These are phyloP conservation scores for Allium cepa DNA, from an alignment of 106 monocot genomes.

Conservation along the genomic window DNA sequence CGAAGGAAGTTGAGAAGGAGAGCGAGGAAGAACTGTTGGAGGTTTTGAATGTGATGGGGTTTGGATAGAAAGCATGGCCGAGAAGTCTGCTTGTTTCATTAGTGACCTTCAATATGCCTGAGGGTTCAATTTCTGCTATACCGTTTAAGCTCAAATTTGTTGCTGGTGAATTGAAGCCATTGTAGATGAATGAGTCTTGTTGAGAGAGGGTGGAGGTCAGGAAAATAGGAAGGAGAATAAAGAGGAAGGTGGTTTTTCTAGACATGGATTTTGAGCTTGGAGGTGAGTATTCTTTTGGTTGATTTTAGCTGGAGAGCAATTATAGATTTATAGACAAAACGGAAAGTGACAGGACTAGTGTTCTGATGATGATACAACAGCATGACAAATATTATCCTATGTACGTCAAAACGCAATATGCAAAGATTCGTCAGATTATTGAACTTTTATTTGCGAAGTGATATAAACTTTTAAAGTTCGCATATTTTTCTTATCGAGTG, in stretches of 20 bases:
- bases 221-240: background rate
- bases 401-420: too few species aligned
- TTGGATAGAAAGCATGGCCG: conserved; percentile 24
- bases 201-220: background rate
- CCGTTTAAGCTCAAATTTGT: conserved; percentile 5
- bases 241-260: background rate
- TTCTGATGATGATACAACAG: too few species aligned
- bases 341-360: too few species aligned
- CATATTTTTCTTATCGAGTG: too few species aligned
- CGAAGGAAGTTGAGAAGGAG: conserved; percentile 26
- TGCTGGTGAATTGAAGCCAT: background rate
- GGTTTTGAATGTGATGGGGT: conserved; percentile 6
- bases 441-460: too few species aligned
- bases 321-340: too few species aligned
- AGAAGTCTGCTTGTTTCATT: conserved; percentile 11
- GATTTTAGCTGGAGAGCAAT: too few species aligned
- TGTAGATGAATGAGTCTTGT: conserved; percentile 2
- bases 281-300: too few species aligned
- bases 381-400: too few species aligned
- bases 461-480: too few species aligned
- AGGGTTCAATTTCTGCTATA: conserved; percentile 10
- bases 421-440: too few species aligned
- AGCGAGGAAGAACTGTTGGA: background rate
- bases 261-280: too few species aligned
- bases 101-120: conserved; percentile 21